Percentiles rank a stretch among this genome's conserved stretches.
Evolutionary conservation across 2,329 filamentous ascomycete genomes (phyloP).

Genomic region (Paecilomyces sp.): DNA sequence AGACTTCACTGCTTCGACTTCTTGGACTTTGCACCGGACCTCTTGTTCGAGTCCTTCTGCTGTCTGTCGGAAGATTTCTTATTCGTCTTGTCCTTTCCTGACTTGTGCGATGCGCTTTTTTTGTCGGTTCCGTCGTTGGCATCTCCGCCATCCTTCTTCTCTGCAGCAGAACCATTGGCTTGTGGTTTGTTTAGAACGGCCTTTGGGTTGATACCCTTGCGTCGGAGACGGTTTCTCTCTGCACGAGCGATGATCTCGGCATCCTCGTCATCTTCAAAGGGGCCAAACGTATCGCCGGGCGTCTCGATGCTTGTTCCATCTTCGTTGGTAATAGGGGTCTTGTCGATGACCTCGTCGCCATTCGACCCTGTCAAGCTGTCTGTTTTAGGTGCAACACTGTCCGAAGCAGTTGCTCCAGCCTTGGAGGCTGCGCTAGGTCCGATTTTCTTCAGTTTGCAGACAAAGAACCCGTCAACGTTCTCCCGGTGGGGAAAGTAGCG

Average conservation of each 20-base stretch:
- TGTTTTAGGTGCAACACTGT: slow-evolving; percentile 13
- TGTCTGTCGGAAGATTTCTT: neutral
- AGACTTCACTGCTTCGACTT: neutral
- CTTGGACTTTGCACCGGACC: neutral
- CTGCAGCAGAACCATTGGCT: slow-evolving; percentile 4
- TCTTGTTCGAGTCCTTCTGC: neutral
- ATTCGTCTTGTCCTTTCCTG: neutral
- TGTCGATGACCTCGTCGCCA: slow-evolving; percentile 52
- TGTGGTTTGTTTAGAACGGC: slow-evolving; percentile 39
- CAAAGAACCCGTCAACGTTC: slow-evolving; percentile 98
- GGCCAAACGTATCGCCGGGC: slow-evolving; percentile 56
- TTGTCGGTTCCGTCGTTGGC: neutral
- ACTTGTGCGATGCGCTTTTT: neutral
- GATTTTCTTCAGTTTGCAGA: slow-evolving; percentile 93
- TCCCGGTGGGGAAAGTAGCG: slow-evolving; percentile 86
- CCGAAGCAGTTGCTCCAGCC: slow-evolving; percentile 18
- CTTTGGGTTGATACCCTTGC: slow-evolving; percentile 66
- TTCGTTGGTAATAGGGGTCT: slow-evolving; percentile 55
- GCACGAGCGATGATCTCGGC: slow-evolving; percentile 63
- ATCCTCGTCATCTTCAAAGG: slow-evolving; percentile 69
- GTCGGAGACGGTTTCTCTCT: slow-evolving; percentile 65
- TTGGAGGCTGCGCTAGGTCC: slow-evolving; percentile 57
- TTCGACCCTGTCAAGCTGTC: slow-evolving; percentile 14
- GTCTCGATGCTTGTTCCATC: slow-evolving; percentile 20
- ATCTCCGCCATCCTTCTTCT: slow-evolving; percentile 17